Evolutionary conservation across 2,329 filamentous ascomycete genomes (phyloP).

Genomic region (Colletotrichum theobromicola): DNA sequence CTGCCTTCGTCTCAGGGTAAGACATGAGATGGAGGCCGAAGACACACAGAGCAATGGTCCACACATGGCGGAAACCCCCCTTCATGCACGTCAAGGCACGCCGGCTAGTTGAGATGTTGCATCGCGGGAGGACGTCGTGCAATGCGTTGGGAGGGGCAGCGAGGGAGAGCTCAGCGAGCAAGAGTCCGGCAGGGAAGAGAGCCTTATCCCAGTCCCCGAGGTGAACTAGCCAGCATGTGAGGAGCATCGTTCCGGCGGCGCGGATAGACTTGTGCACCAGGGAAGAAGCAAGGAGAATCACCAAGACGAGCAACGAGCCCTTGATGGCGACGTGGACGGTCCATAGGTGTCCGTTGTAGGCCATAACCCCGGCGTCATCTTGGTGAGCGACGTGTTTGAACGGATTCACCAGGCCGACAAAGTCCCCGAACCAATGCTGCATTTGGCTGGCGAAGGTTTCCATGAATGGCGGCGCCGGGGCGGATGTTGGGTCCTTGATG

Average conservation of each 20-base stretch:
- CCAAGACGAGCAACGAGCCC: slow-evolving; percentile 61
- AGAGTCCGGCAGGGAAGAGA: slow-evolving; percentile 44
- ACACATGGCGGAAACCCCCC: not conserved
- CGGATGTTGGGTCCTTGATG: not conserved
- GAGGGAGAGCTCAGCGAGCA: slow-evolving; percentile 59
- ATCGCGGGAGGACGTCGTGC: slow-evolving; percentile 6
- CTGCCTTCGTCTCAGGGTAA: not conserved
- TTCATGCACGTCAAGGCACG: not conserved
- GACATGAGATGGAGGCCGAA: not conserved
- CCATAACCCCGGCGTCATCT: slow-evolving; percentile 20
- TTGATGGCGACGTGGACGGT: slow-evolving; percentile 67
- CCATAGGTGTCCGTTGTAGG: slow-evolving; percentile 65
- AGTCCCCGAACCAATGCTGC: slow-evolving; percentile 46
- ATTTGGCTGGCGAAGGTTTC: slow-evolving; percentile 41
- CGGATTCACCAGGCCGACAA: slow-evolving; percentile 25
- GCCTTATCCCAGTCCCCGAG: not conserved
- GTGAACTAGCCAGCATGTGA: slow-evolving; percentile 43
- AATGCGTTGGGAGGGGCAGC: slow-evolving; percentile 41
- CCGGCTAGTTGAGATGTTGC: not conserved
- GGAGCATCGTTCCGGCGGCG: slow-evolving; percentile 39
- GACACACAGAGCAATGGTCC: not conserved
- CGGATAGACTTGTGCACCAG: slow-evolving; percentile 44
- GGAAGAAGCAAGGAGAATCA: slow-evolving; percentile 55
- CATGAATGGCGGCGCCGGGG: not conserved
- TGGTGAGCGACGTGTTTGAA: slow-evolving; percentile 12